phyloP scores from a whole-genome alignment of 192 early-diverging fungal species.

The Entophlyctis luteolus region DNA sequence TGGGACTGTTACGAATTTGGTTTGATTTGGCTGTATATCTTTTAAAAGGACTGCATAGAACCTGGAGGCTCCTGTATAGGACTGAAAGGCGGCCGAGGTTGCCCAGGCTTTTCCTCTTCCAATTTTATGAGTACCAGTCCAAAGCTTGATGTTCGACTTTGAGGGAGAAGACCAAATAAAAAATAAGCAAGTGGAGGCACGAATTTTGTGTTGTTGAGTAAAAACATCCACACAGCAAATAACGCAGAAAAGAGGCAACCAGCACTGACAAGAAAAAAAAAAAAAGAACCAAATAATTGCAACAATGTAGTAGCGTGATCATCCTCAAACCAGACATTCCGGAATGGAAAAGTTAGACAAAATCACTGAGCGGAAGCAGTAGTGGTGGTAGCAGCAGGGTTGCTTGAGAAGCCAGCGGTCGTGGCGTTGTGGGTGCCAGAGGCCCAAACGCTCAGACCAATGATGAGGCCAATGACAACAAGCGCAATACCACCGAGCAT shows the following conservation, averaged over 20 bases:
- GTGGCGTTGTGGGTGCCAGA: background rate
- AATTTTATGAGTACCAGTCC: background rate
- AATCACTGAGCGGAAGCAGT: background rate
- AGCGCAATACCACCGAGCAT: constrained; percentile 72
- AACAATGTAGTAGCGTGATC: background rate
- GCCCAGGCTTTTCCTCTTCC: background rate
- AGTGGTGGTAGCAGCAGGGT: background rate
- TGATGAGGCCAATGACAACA: constrained; percentile 74
- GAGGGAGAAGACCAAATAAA: background rate
- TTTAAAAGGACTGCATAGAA: background rate
- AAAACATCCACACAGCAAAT: background rate
- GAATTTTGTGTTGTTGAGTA: background rate
- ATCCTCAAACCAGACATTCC: background rate
- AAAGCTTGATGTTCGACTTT: background rate
- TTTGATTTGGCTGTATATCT: background rate
- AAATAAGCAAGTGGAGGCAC: background rate
- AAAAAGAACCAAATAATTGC: background rate
- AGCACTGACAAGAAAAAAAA: background rate
- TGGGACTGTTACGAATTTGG: background rate
- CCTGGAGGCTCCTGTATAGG: background rate
- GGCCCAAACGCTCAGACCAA: constrained; percentile 43
- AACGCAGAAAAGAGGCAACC: background rate
- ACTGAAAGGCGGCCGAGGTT: background rate
- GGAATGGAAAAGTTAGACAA: background rate
- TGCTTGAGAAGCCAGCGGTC: background rate